Evolutionary conservation across 495 filamentous ascomycete species (phyloP).

Genomic region (Hypoxylon rickii): DNA sequence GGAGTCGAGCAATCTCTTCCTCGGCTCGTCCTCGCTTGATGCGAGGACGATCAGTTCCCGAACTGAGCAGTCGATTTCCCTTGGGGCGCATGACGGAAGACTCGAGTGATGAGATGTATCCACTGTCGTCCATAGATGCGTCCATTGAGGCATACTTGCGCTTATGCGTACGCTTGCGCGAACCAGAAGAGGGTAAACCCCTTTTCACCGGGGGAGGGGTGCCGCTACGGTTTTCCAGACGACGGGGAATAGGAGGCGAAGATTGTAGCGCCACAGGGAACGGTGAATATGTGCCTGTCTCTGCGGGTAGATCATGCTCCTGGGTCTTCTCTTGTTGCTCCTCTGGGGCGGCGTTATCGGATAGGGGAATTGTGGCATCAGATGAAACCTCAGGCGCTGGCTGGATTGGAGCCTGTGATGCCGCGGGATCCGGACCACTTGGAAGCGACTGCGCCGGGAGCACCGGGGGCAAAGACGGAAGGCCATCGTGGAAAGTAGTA

Average conservation of each 20-base stretch:
- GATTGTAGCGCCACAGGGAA: slow-evolving; percentile 66
- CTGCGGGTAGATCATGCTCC: slow-evolving; percentile 58
- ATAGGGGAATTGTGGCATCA: slow-evolving; percentile 91
- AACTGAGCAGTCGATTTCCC: slow-evolving; percentile 65
- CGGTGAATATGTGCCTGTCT: slow-evolving; percentile 61
- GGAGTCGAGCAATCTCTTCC: slow-evolving; percentile 92
- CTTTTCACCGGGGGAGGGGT: slow-evolving; percentile 75
- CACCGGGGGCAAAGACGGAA: slow-evolving; percentile 41
- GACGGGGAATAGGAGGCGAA: slow-evolving; percentile 81
- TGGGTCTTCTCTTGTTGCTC: slow-evolving; percentile 58
- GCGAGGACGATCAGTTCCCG: slow-evolving; percentile 74
- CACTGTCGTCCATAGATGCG: slow-evolving; percentile 89
- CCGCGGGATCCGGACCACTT: slow-evolving; percentile 8
- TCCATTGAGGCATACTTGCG: slow-evolving; percentile 78
- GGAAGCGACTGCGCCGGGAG: slow-evolving; percentile 30
- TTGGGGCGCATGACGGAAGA: slow-evolving; percentile 81
- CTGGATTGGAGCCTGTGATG: slow-evolving; percentile 34
- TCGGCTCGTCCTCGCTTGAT: slow-evolving; percentile 88
- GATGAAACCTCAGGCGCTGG: slow-evolving; percentile 72
- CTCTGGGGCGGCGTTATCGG: slow-evolving; percentile 71
- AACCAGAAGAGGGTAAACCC: slow-evolving; percentile 59
- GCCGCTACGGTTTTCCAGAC: slow-evolving; percentile 63
- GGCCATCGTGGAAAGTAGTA: slow-evolving; percentile 36
- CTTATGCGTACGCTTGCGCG: slow-evolving; percentile 64
- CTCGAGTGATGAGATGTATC: slow-evolving; percentile 96